phyloP scores from a whole-genome alignment of 129 eudicot genomes.

The Artemisia argyi region DNA sequence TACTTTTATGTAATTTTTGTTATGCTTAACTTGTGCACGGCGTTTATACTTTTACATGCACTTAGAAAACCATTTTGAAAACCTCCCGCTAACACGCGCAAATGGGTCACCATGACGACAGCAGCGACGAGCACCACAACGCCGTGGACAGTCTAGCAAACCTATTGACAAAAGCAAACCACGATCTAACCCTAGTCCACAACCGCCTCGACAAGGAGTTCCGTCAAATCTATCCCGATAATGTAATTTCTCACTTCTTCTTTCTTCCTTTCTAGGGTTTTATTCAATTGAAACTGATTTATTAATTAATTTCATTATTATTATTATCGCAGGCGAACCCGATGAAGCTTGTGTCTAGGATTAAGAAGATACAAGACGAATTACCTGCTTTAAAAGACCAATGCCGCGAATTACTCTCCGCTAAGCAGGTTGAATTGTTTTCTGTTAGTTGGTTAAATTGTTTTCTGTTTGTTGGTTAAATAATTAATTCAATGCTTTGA shows the following conservation, averaged over 20 bases:
- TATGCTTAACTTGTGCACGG: no score
- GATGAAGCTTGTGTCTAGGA: constrained; percentile 76
- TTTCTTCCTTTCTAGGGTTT: constrained; percentile 6
- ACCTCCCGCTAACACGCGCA: no score
- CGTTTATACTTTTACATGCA: no score
- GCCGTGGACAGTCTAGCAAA: constrained; percentile 54
- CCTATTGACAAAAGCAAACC: constrained; percentile 58
- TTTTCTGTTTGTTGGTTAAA: no score
- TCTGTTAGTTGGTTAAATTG: no score
- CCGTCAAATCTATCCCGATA: constrained; percentile 64
- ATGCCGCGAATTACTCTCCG: constrained; percentile 83
- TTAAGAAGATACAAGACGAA: constrained; percentile 79
- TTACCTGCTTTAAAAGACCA: constrained; percentile 62
- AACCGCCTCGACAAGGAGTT: constrained; percentile 67
- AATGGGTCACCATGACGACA: constrained; percentile 27
- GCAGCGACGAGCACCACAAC: constrained; percentile 36
- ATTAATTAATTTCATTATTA: background rate
- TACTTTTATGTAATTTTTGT: no score
- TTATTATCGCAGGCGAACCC: constrained; percentile 65
- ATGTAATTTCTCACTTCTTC: constrained; percentile 34
- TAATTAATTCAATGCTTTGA: no score
- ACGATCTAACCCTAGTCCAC: constrained; percentile 59
- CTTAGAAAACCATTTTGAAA: no score
- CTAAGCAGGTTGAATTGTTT: constrained; percentile 56
- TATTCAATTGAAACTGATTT: background rate